A percentile compares a stretch with the other conserved stretches of the same genome.
These are phyloP conservation scores for Globisporangium acanthophoron DNA, from an alignment of 352 stramenopile species.

Conservation along the genomic window DNA sequence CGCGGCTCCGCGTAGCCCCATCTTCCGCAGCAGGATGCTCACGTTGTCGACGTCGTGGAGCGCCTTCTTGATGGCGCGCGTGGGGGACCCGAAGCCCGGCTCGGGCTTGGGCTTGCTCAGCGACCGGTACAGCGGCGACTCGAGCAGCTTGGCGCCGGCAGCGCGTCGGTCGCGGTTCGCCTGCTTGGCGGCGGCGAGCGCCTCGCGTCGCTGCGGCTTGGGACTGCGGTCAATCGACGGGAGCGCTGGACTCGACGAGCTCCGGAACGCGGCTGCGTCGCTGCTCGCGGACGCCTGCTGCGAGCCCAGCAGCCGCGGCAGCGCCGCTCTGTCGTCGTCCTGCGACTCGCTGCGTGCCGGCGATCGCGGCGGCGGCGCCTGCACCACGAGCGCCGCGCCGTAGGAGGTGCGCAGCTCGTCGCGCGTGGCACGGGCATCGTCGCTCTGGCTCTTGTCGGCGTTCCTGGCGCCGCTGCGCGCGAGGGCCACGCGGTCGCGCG, in stretches of 20 bases:
- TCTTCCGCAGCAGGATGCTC: slow-evolving; percentile 55
- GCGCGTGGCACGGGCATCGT: slow-evolving; percentile 23
- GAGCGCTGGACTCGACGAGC: slow-evolving; percentile 12
- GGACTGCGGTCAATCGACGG: slow-evolving; percentile 23
- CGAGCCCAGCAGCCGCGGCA: slow-evolving; percentile 1
- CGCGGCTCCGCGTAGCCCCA: slow-evolving; percentile 45
- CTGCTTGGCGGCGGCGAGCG: slow-evolving; percentile 17
- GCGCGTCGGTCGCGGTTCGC: slow-evolving; percentile 21
- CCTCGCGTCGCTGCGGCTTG: slow-evolving; percentile 14
- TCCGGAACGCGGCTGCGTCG: neutral
- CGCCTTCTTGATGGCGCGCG: slow-evolving; percentile 44
- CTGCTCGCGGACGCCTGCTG: neutral
- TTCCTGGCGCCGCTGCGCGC: slow-evolving; percentile 20
- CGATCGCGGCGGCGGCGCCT: slow-evolving; percentile 22
- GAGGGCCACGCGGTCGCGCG: slow-evolving; percentile 38
- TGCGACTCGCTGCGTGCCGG: slow-evolving; percentile 19
- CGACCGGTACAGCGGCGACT: slow-evolving; percentile 71
- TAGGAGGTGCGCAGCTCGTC: slow-evolving; percentile 63
- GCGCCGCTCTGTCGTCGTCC: neutral
- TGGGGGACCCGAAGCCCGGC: slow-evolving; percentile 17
- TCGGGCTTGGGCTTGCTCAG: slow-evolving; percentile 47
- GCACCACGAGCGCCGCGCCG: slow-evolving; percentile 46
- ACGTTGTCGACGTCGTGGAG: slow-evolving; percentile 74
- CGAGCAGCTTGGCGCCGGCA: slow-evolving; percentile 49
- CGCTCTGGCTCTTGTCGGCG: slow-evolving; percentile 5